Percentiles rank a stretch among this genome's conserved stretches.
phyloP scores from a whole-genome alignment of 805 yeast species.

The Torulaspora indica region DNA sequence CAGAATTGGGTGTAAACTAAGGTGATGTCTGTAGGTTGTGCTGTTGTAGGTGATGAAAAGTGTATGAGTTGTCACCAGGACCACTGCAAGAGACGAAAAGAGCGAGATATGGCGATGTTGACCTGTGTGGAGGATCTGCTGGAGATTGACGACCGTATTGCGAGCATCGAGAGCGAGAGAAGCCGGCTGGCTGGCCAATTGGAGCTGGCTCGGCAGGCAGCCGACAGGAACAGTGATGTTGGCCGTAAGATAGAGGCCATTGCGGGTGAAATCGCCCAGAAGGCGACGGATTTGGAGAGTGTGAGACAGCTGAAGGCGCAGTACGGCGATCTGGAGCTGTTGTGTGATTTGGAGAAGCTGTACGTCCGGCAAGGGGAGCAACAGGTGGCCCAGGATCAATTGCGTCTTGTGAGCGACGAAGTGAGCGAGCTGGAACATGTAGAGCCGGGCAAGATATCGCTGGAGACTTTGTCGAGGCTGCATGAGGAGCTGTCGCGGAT shows the following conservation, averaged over 20 bases:
- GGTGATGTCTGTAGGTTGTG: too few relatives aligned
- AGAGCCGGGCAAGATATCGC: conserved; percentile 3
- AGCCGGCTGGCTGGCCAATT: conserved; percentile 19
- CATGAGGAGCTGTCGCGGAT: neutral
- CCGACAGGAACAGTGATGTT: conserved; percentile 12
- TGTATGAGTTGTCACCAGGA: too few relatives aligned
- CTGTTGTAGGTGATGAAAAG: too few relatives aligned
- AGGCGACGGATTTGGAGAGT: conserved; percentile 14
- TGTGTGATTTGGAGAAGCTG: conserved; percentile 16
- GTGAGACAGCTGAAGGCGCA: conserved; percentile 17
- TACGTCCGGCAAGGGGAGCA: conserved; percentile 11
- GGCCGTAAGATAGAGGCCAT: conserved; percentile 19
- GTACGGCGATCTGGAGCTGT: conserved; percentile 26
- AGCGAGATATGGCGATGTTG: neutral
- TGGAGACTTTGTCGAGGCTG: neutral
- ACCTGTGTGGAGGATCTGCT: conserved; percentile 23
- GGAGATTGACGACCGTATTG: conserved; percentile 27
- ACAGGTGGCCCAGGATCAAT: conserved; percentile 7
- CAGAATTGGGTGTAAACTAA: too few relatives aligned
- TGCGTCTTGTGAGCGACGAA: conserved; percentile 10
- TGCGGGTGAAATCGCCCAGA: conserved; percentile 21
- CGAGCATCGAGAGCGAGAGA: conserved; percentile 25
- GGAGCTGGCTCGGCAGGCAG: conserved; percentile 11
- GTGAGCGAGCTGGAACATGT: neutral
- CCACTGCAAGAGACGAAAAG: neutral